Evolutionary conservation across 1,139 yeast genomes (phyloP), one percentile per base, ranked within the genome.

Genomic region (Saccharomyces hybrid): DNA sequence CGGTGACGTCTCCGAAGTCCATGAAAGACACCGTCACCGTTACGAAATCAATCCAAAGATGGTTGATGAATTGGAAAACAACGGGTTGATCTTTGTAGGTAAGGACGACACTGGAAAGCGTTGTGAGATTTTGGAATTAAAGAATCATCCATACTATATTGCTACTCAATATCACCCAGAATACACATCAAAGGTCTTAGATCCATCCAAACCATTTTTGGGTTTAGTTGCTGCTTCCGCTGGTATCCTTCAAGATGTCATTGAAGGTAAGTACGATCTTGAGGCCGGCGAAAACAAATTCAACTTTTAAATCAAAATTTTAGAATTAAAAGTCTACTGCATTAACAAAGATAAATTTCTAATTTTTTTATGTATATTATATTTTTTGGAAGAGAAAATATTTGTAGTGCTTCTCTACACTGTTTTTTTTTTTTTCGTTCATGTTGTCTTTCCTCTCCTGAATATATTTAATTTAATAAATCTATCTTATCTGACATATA

Each of bases 81-180:
- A 85, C 53, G 99, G 99, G 13, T 79, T 95, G 71, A 77, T 78
- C 62, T 93, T 91, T 71, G 91, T 95, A 59, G 99, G 98, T 68
- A 88, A 85, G 72, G 99, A 93, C 73, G 97, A 91, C 69, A 73
- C 83, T 51, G 89, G 85, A 61, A 81, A 83, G 66, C 85, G 99
- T 76, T 93, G 95, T 96, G 99, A 93, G 75, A 84, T 90, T 57
- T 79, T 89, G 57, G 99, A 93, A 74, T 76, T 90, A 64, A 75
- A 76, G 47, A 71, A 72, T 61, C 98, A 91, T 72, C 95, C 95
- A 68, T 93, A 85, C 76, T 91, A 76, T 69, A 95, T 90, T 65
- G 99, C 95, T 62, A 88, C 97, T 47, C 99, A 93, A 76, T 93
- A 91, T 76, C 99, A 93, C 71, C 99, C 99, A 48, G 99, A 93